Conservation (phyloP, 75 land plant species). For the Pseudotsuga menziesii region DNA sequence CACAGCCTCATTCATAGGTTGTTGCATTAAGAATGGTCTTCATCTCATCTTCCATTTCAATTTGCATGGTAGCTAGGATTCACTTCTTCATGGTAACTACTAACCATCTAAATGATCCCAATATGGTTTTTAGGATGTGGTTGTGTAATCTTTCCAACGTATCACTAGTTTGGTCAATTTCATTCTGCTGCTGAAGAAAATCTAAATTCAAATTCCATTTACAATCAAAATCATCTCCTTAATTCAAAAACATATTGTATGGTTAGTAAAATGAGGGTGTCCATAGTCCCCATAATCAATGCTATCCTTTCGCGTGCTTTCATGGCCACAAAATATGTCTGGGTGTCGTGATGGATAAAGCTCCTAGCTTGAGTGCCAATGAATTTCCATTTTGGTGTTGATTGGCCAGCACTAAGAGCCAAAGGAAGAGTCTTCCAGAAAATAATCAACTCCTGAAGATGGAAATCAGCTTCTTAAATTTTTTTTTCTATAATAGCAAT, state of each 20-base stretch:
- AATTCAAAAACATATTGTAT: too few relatives aligned
- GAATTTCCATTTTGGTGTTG: too few relatives aligned
- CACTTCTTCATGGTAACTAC: conserved; percentile 75
- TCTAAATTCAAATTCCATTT: not conserved
- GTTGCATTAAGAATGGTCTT: conserved; percentile 84
- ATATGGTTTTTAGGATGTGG: not conserved
- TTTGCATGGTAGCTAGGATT: conserved; percentile 64
- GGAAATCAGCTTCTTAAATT: not conserved
- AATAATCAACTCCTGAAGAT: not conserved
- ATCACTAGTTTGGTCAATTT: not conserved
- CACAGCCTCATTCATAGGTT: conserved; percentile 59
- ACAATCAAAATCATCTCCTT: too few relatives aligned
- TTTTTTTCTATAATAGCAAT: not conserved
- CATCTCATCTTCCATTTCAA: conserved; percentile 83
- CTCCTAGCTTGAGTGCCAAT: too few relatives aligned
- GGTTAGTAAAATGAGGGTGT: too few relatives aligned
- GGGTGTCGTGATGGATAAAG: too few relatives aligned
- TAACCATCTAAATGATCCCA: not conserved
- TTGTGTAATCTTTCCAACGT: not conserved
- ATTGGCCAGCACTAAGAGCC: too few relatives aligned
- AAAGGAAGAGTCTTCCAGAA: too few relatives aligned
- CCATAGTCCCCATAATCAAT: too few relatives aligned
- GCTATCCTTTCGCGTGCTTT: too few relatives aligned
- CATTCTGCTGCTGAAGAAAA: not conserved
- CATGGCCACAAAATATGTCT: too few relatives aligned